Percentiles rank a stretch among this genome's conserved stretches.
Evolutionary conservation across 2,329 filamentous ascomycete species (phyloP).

Genomic region (Aureobasidium melanogenum): DNA sequence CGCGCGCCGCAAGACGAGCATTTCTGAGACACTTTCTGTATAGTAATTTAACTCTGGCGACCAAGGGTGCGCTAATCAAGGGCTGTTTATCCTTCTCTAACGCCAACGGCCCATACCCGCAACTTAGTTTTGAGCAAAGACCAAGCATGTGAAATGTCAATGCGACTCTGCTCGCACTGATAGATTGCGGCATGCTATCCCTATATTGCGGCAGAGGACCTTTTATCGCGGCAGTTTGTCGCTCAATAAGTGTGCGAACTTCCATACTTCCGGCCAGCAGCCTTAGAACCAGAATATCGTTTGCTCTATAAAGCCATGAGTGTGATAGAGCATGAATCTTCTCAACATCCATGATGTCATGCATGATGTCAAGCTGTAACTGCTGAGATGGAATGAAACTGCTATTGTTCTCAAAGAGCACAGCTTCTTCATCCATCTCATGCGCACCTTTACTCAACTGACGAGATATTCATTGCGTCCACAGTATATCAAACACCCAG

Average conservation of each 20-base stretch:
- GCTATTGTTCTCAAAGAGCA: not conserved
- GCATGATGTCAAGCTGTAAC: not conserved
- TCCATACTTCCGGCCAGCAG: not conserved
- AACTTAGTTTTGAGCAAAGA: not conserved
- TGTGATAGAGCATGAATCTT: not conserved
- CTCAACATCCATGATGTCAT: not conserved
- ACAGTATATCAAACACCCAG: not conserved
- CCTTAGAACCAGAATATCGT: not conserved
- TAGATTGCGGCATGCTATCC: not conserved
- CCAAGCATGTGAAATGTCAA: conserved; percentile 4
- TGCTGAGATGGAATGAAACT: not conserved
- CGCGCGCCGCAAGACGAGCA: not conserved
- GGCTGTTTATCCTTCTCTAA: not conserved
- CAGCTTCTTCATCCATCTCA: not conserved
- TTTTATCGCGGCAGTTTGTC: not conserved
- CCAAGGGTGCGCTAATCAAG: conserved; percentile 4
- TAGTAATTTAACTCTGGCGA: conserved; percentile 2
- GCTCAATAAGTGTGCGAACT: not conserved
- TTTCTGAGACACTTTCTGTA: conserved; percentile 1
- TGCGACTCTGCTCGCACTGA: not conserved
- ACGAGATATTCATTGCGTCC: not conserved
- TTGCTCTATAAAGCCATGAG: not conserved
- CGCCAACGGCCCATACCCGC: conserved; percentile 6
- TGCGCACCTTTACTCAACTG: not conserved
- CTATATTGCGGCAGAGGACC: not conserved